Conservation (phyloP, 495 filamentous ascomycete species). For the Cairneyella variabilis region DNA sequence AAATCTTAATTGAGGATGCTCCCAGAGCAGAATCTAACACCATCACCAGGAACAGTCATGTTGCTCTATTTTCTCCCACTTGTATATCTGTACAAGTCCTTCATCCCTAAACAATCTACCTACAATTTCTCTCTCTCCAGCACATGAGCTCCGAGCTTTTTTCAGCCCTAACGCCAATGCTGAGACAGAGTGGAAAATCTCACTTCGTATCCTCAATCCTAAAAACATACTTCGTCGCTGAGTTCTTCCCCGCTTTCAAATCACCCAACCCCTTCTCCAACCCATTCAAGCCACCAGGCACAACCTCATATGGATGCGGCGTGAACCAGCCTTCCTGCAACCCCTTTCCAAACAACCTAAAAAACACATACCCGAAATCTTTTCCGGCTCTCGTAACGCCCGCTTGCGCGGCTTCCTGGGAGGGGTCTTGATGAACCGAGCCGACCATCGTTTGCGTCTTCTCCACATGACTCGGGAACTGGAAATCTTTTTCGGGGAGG, state of each 20-base stretch:
- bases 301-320: constrained; percentile 57
- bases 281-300: constrained; percentile 55
- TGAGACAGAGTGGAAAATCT: too few relatives aligned
- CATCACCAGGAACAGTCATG: too few relatives aligned
- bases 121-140: too few relatives aligned
- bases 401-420: constrained; percentile 6
- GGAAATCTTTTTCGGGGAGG: constrained; percentile 36
- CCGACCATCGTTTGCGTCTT: constrained; percentile 43
- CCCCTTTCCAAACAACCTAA: constrained; percentile 31
- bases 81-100: too few relatives aligned
- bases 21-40: too few relatives aligned
- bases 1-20: too few relatives aligned
- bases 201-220: constrained; percentile 56
- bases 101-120: too few relatives aligned
- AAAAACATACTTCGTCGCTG: constrained; percentile 67
- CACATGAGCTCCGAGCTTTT: too few relatives aligned
- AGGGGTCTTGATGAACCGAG: constrained; percentile 38
- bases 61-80: too few relatives aligned
- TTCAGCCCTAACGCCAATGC: too few relatives aligned
- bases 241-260: constrained; percentile 59
- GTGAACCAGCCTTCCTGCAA: constrained; percentile 59
- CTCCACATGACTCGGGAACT: constrained; percentile 31
- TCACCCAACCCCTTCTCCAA: constrained; percentile 52
- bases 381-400: constrained; percentile 31
- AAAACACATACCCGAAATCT: constrained; percentile 55